Evolutionary conservation across 257 asterid genomes (phyloP).

Genomic region (Solanum verrucosum): DNA sequence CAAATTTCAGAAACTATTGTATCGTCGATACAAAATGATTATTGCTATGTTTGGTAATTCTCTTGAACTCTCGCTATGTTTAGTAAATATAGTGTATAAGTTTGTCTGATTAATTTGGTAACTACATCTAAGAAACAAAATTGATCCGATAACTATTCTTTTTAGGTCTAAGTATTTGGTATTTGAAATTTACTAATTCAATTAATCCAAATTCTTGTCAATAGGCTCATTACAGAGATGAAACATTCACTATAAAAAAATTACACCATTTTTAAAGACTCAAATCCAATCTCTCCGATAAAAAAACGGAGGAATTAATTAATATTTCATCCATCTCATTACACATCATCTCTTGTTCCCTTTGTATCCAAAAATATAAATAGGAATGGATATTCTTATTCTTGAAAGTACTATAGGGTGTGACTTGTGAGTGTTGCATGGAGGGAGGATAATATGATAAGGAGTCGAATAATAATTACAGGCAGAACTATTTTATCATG

Average conservation of each 20-base stretch:
- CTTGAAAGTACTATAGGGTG: not conserved
- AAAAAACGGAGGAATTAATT: not conserved
- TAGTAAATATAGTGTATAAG: not conserved
- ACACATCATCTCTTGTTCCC: not conserved
- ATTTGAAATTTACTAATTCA: not conserved
- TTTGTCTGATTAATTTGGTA: not conserved
- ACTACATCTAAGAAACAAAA: not conserved
- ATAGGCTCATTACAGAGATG: not conserved
- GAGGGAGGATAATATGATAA: not conserved
- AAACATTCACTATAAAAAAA: not conserved
- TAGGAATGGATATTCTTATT: not conserved
- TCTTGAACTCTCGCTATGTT: not conserved
- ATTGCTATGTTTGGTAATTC: not conserved
- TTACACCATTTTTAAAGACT: not conserved
- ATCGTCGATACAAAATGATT: too few relatives aligned
- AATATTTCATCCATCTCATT: not conserved
- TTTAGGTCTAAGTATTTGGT: not conserved
- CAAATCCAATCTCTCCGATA: not conserved
- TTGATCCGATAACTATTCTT: not conserved
- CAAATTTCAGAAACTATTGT: too few relatives aligned
- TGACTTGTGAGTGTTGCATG: not conserved
- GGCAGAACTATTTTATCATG: too few relatives aligned
- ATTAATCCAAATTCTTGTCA: not conserved
- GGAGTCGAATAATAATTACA: too few relatives aligned
- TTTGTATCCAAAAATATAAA: not conserved